Evolutionary conservation across 164 flowering plant species (phyloP).

Genomic region (Platanus orientalis): DNA sequence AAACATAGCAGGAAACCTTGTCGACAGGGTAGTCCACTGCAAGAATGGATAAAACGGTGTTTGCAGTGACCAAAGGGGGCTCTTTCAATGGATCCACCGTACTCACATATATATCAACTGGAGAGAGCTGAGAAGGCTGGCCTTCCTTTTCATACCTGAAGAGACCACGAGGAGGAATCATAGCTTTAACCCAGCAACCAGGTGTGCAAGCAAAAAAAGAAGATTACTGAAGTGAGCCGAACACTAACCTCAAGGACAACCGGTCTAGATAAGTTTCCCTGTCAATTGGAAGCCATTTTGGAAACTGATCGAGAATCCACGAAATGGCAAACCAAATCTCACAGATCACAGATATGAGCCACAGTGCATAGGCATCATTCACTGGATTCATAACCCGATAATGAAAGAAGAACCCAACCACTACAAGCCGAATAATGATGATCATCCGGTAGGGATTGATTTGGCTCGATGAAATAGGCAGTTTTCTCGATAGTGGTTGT

Average conservation of each 20-base stretch:
- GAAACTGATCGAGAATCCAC: conserved; percentile 73
- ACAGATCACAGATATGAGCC: conserved; percentile 65
- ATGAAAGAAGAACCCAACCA: conserved; percentile 61
- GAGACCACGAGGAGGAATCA: not conserved
- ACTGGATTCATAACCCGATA: conserved; percentile 58
- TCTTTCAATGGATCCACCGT: conserved; percentile 70
- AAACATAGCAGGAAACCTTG: conserved; percentile 68
- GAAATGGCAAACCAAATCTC: conserved; percentile 68
- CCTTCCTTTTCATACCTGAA: conserved; percentile 71
- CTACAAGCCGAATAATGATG: conserved; percentile 55
- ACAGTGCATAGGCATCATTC: conserved; percentile 49
- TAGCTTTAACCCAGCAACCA: not conserved
- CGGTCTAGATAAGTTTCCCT: conserved; percentile 67
- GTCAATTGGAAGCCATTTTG: conserved; percentile 62
- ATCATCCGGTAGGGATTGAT: conserved; percentile 65
- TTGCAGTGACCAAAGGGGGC: conserved; percentile 69
- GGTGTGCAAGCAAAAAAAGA: not conserved
- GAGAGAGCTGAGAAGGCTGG: conserved; percentile 47
- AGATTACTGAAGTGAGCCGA: not conserved
- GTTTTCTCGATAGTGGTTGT: conserved; percentile 61
- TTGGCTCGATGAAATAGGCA: conserved; percentile 55
- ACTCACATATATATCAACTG: conserved; percentile 64
- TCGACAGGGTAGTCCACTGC: conserved; percentile 73
- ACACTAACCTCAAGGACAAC: conserved; percentile 47
- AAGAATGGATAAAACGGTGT: conserved; percentile 69